These are phyloP conservation scores for Yarrowia divulgata DNA, from an alignment of 805 yeast species.

Conservation along the genomic window DNA sequence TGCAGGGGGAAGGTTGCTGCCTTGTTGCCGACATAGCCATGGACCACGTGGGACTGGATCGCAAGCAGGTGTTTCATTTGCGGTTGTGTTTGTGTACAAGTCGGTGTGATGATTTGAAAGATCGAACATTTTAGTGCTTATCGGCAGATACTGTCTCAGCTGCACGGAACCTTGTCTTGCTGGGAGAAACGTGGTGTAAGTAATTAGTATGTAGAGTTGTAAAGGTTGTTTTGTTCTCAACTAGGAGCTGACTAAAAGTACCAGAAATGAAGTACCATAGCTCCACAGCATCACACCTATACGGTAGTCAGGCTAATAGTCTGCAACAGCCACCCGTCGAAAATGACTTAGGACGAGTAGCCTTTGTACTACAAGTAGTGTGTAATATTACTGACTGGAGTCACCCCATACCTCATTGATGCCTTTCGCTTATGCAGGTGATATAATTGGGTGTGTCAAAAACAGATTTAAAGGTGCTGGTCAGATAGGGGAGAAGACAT, in stretches of 20 bases:
- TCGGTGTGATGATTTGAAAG: neutral
- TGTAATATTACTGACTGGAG: neutral
- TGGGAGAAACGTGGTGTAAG: neutral
- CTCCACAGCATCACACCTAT: too few relatives aligned
- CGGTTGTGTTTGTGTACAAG: neutral
- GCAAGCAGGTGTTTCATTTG: constrained; percentile 53
- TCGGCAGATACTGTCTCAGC: neutral
- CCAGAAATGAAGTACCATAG: too few relatives aligned
- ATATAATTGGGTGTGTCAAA: neutral
- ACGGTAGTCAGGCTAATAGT: too few relatives aligned
- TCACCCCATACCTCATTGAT: neutral
- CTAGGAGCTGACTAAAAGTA: too few relatives aligned
- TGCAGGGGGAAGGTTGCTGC: constrained; percentile 93
- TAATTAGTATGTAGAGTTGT: too few relatives aligned
- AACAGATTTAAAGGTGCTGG: too few relatives aligned
- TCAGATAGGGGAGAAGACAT: too few relatives aligned
- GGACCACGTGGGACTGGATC: constrained; percentile 90
- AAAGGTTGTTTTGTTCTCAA: too few relatives aligned
- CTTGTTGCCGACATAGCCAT: constrained; percentile 93
- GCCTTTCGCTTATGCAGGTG: constrained; percentile 1
- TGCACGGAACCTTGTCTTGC: neutral
- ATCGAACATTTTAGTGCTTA: neutral
- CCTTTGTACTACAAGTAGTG: too few relatives aligned
- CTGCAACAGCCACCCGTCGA: too few relatives aligned
- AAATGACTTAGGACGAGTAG: too few relatives aligned